Base-by-base conservation (phyloP, 148 eudicot genomes). In the Camellia sinensis region DNA sequence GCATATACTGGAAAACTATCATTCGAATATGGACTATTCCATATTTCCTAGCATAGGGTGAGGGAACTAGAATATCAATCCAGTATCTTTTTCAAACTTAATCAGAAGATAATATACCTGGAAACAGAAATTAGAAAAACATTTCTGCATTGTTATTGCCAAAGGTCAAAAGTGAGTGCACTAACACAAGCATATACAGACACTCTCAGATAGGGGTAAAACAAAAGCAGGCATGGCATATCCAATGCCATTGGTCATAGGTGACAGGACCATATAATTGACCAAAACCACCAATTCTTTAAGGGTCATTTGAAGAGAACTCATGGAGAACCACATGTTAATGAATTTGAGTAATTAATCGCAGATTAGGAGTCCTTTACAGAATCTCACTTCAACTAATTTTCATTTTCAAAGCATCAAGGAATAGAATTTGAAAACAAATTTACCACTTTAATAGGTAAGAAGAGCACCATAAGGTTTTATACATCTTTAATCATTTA, bases 1-100 rank as follows among this genome's bases (percentile, higher is more conserved):
- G 98, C 98, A 85, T 92, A 90, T 29, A 86, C 84, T 17, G 97
- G 97, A 80, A 97, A 92, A 73, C 95, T 87, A 77, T 89, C 99
- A 86, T 89, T 94, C 80, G 98, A 91, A 86, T 94, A 94, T 59
- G 99, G 99, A 75, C 97, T 85, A 62, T 97, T 97, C 97, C 98
- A 97, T 83, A 97, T 91, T 87, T 97, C 99, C 97, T 97, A 80
- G 45, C 78, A 86, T 57, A 61, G 65, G 15, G 79, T 37, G 80
- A 62, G 4, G 62, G 57, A 40, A 80, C 6, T 11, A 59, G 21
- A 40, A 43, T 56, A 12, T 50, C 10, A 54, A 68, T 57, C 6
- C 53, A 41, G 15, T 11, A 54, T 14, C 22, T 8, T 45, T n/a
- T 52, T 17, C 22, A n/a, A 61, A 75, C n/a, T 13, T 14, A 54